These are phyloP conservation scores for Acer campestre DNA, from an alignment of 345 rosid genomes.

Conservation along the genomic window DNA sequence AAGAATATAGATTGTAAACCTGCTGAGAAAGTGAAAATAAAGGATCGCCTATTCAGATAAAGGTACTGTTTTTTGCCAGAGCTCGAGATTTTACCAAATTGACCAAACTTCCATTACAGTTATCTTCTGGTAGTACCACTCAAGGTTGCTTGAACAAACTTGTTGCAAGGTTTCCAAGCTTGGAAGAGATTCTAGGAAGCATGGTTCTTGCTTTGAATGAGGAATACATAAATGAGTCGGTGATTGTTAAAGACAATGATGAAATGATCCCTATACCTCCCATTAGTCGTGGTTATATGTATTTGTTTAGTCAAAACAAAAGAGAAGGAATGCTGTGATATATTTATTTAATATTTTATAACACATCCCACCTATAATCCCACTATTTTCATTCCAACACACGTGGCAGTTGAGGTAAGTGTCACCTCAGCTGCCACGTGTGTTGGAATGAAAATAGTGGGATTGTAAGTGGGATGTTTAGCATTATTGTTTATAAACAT, in stretches of 20 bases:
- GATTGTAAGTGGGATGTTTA: too few relatives aligned
- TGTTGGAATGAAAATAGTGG: too few relatives aligned
- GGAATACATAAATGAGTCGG: conserved; percentile 25
- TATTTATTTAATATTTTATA: background rate
- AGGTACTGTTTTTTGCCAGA: conserved; percentile 86
- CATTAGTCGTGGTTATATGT: conserved; percentile 81
- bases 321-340: background rate
- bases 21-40: background rate
- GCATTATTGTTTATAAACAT: background rate
- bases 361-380: too few relatives aligned
- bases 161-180: conserved; percentile 55
- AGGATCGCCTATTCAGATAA: conserved; percentile 43
- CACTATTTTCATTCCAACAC: too few relatives aligned
- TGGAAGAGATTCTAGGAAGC: conserved; percentile 68
- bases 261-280: conserved; percentile 96
- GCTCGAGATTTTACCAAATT: conserved; percentile 81
- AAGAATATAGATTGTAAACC: conserved; percentile 3
- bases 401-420: too few relatives aligned
- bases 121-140: conserved; percentile 67
- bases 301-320: background rate
- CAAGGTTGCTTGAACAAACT: conserved; percentile 65
- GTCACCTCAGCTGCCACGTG: too few relatives aligned
- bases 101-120: conserved; percentile 48
- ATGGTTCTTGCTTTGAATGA: conserved; percentile 43
- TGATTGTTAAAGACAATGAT: conserved; percentile 68